A percentile compares a stretch with the other conserved stretches of the same genome.
Conservation (phyloP, 192 early-diverging fungal genomes). For the Ambispora gerdemannii region DNA sequence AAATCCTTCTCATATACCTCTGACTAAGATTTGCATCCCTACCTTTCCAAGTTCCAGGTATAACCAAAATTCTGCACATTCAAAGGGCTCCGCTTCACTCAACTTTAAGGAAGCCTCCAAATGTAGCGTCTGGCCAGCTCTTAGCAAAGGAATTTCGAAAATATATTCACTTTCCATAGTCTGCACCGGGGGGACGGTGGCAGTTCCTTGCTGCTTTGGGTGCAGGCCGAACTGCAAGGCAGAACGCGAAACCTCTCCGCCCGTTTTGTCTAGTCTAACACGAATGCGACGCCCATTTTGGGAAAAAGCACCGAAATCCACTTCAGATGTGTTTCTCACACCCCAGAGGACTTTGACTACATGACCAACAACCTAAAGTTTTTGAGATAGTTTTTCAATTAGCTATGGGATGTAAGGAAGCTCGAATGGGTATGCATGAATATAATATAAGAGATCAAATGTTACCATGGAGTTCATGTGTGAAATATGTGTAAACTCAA, state of each 20-base stretch:
- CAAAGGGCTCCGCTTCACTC: constrained; percentile 23
- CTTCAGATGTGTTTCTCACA: constrained; percentile 18
- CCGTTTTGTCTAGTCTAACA: constrained; percentile 10
- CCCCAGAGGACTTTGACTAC: constrained; percentile 15
- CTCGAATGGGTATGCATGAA: neutral
- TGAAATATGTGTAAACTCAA: constrained; percentile 25
- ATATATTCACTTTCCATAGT: constrained; percentile 24
- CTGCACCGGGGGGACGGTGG: constrained; percentile 18
- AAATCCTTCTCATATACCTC: constrained; percentile 5
- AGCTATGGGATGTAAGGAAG: neutral
- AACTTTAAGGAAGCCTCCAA: constrained; percentile 22
- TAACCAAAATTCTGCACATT: constrained; percentile 25
- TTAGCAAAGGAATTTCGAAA: constrained; percentile 28
- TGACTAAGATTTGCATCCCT: neutral
- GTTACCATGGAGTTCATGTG: constrained; percentile 23
- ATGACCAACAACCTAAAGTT: constrained; percentile 27
- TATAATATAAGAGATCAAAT: constrained; percentile 2
- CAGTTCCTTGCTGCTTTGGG: constrained; percentile 11
- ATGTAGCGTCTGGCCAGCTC: constrained; percentile 18
- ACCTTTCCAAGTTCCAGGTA: constrained; percentile 28
- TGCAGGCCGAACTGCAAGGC: constrained; percentile 15
- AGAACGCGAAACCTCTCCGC: constrained; percentile 4
- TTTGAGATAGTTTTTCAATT: no score
- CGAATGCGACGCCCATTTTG: constrained; percentile 21
- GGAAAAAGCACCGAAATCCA: constrained; percentile 17